Percentiles rank a stretch among this genome's conserved stretches.
Evolutionary conservation across 495 filamentous ascomycete species (phyloP).

Genomic region (Astrothelium macrocarpum): DNA sequence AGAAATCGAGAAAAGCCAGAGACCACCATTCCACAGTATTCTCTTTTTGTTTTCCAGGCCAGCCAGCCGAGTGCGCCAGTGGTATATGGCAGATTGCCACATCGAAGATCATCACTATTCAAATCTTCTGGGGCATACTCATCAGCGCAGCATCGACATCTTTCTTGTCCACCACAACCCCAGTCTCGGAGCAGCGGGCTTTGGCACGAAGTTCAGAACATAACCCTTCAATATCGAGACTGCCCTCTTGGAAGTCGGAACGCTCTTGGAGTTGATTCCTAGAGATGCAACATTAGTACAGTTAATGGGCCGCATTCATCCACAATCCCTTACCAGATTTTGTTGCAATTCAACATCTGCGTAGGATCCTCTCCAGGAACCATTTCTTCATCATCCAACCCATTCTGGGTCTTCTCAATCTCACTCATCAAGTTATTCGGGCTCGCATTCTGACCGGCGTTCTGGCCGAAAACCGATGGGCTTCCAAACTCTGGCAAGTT

Average conservation of each 20-base stretch:
- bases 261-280: slow-evolving; percentile 90
- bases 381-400: slow-evolving; percentile 56
- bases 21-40: neutral
- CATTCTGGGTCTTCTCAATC: slow-evolving; percentile 60
- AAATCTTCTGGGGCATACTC: slow-evolving; percentile 9
- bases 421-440: slow-evolving; percentile 54
- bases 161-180: slow-evolving; percentile 81
- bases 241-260: slow-evolving; percentile 74
- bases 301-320: slow-evolving; percentile 9
- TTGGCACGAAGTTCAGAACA: slow-evolving; percentile 93
- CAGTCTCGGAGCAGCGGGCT: slow-evolving; percentile 86
- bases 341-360: slow-evolving; percentile 71
- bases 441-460: slow-evolving; percentile 47
- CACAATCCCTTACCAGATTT: slow-evolving; percentile 68
- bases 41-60: neutral
- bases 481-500: slow-evolving; percentile 59
- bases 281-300: slow-evolving; percentile 13
- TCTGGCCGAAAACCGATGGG: slow-evolving; percentile 55
- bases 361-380: slow-evolving; percentile 52
- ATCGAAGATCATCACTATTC: neutral
- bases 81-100: neutral
- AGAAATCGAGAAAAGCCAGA: neutral
- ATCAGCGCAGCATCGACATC: slow-evolving; percentile 58
- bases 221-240: slow-evolving; percentile 84
- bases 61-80: neutral